These are phyloP conservation scores for Secale cereale DNA, from an alignment of 176 grass and related monocot species.

Conservation along the genomic window DNA sequence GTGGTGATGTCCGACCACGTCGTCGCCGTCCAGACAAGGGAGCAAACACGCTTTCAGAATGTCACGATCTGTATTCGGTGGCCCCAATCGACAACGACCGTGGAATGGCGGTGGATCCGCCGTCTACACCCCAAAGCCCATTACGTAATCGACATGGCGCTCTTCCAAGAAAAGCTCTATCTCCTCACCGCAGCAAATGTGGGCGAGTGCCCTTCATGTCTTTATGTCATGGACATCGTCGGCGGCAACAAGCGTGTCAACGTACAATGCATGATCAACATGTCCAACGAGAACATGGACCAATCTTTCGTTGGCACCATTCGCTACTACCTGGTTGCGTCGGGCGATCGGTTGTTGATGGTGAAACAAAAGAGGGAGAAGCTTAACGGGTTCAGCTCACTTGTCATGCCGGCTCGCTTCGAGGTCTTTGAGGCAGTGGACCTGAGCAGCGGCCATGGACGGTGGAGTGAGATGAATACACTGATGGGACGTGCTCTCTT, in stretches of 20 bases:
- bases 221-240: not conserved
- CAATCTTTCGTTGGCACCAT: too few relatives aligned
- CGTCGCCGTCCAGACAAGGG: not conserved
- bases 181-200: not conserved
- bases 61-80: not conserved
- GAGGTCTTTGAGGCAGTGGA: not conserved
- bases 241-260: not conserved
- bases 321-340: not conserved
- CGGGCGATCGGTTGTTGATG: not conserved
- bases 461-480: not conserved
- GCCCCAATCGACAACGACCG: not conserved
- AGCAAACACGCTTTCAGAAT: not conserved
- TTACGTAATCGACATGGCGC: not conserved
- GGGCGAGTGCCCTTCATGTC: not conserved
- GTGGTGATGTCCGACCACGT: not conserved
- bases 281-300: not conserved
- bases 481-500: not conserved
- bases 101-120: not conserved
- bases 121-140: not conserved
- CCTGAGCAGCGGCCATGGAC: not conserved
- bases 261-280: not conserved
- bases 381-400: accelerated
- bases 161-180: not conserved
- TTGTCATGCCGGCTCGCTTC: not conserved
- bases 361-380: not conserved